Evolutionary conservation across 331 rosid genomes (phyloP).

Genomic region (Dryas integrifolia): DNA sequence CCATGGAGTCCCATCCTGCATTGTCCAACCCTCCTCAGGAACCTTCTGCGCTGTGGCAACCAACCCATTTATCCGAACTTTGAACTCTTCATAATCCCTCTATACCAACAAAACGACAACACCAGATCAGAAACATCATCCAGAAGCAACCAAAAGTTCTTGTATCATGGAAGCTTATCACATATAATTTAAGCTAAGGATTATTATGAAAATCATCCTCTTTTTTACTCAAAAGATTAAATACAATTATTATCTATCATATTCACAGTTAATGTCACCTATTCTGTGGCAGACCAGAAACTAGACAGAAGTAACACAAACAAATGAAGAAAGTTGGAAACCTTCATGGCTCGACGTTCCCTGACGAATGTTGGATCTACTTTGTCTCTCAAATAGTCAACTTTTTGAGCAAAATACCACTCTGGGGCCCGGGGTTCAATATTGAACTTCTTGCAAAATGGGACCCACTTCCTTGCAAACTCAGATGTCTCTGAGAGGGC

Average conservation of each 20-base stretch:
- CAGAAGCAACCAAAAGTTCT: background rate
- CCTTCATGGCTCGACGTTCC: constrained; percentile 93
- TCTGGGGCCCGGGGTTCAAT: constrained; percentile 96
- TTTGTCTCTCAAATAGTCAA: constrained; percentile 68
- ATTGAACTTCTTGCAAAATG: constrained; percentile 71
- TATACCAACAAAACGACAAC: constrained; percentile 25
- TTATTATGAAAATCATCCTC: background rate
- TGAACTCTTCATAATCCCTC: constrained; percentile 93
- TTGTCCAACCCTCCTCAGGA: constrained; percentile 96
- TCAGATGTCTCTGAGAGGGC: constrained; percentile 77
- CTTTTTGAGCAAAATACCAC: constrained; percentile 71
- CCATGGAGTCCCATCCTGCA: constrained; percentile 95
- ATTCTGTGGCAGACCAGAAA: background rate
- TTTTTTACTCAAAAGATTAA: background rate
- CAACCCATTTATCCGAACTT: constrained; percentile 60
- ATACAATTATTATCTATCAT: background rate
- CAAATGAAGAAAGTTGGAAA: constrained; percentile 14
- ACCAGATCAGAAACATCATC: constrained; percentile 14
- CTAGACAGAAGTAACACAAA: background rate
- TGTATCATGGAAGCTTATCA: background rate
- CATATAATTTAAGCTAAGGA: background rate
- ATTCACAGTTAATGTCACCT: background rate
- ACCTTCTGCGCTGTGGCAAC: constrained; percentile 78
- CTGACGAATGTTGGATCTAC: constrained; percentile 58
- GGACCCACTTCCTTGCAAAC: constrained; percentile 89